Evolutionary conservation across 2,329 filamentous ascomycete genomes (phyloP), one percentile per base, ranked within the genome.

Genomic region (Cytospora piceae): DNA sequence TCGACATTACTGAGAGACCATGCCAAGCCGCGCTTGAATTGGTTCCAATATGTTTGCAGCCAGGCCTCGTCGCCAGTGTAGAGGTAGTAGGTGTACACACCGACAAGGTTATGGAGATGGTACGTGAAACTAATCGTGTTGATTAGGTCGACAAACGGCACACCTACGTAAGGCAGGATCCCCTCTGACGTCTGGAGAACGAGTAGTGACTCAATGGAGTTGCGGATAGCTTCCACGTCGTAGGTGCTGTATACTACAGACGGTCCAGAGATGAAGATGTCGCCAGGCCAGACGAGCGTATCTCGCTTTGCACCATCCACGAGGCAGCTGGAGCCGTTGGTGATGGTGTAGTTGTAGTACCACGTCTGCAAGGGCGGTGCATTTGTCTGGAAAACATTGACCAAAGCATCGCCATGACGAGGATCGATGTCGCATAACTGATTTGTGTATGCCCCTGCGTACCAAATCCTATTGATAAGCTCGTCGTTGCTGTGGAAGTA

Each of bases 271-370:
- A 87, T 84, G 5, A 80, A 80, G 78, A 88, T 85, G 71, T 89
- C 87, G 1, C 86, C 86, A 14, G 86, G 82, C 85, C 85, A 89
- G 2, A 88, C 82, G 22, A 85, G 76, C 11, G 84, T 79, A 70
- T 88, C 86, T 37, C 86, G 78, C 71, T 88, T 88, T 1, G 84
- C 83, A 17, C 85, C 86, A 71, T 88, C 85, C 1, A 74, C 71
- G 0, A 73, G 72, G n/a, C 75, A 74, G n/a, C 73, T 71, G 17
- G 68, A 68, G 17, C 74, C 74, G 3, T 71, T 68, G n/a, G 72
- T 70, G n/a, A 77, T 72, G 39, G 72, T 75, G 59, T 73, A 74
- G 61, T 76, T 75, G 61, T 74, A 74, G 61, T 73, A 73, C 65
- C 65, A 67, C 22, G 62, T 61, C 15, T 65, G 65, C 14, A 65